Percentiles rank a stretch among this genome's conserved stretches.
Conservation (phyloP, 2,329 filamentous ascomycete species). For the Zarea fungicola region DNA sequence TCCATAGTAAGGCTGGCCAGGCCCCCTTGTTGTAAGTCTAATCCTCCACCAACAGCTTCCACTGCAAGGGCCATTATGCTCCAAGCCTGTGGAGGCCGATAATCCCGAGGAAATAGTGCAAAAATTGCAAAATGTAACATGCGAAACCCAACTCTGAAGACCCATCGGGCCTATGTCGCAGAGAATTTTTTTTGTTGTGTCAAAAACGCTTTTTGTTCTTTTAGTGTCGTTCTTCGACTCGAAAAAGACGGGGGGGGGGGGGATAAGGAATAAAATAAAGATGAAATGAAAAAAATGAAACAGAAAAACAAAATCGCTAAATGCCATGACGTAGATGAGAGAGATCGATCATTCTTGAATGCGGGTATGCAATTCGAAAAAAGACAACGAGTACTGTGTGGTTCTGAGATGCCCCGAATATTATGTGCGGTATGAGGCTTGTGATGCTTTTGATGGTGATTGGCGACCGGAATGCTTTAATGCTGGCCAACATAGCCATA, state of each 20-base stretch:
- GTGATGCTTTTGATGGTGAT: slow-evolving; percentile 3
- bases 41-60: slow-evolving; percentile 15
- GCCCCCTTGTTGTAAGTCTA: slow-evolving; percentile 25
- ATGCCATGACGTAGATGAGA: slow-evolving; percentile 40
- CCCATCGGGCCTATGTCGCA: slow-evolving; percentile 24
- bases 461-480: slow-evolving; percentile 2
- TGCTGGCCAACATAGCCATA: slow-evolving; percentile 39
- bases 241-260: slow-evolving; percentile 3
- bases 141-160: slow-evolving; percentile 29
- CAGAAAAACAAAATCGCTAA: slow-evolving; percentile 36
- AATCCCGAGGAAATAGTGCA: slow-evolving; percentile 14
- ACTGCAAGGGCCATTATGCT: slow-evolving; percentile 14
- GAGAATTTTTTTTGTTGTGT: slow-evolving; percentile 36
- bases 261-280: slow-evolving; percentile 23
- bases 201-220: slow-evolving; percentile 21
- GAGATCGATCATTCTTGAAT: slow-evolving; percentile 30
- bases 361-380: slow-evolving; percentile 17
- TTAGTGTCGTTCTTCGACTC: slow-evolving; percentile 26
- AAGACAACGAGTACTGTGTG: slow-evolving; percentile 3
- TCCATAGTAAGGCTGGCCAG: slow-evolving; percentile 24
- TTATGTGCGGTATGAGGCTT: slow-evolving; percentile 12
- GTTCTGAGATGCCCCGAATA: slow-evolving; percentile 8
- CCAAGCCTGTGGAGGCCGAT: slow-evolving; percentile 14
- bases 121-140: slow-evolving; percentile 21
- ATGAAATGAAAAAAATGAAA: slow-evolving; percentile 28